Base-by-base conservation (phyloP, 2,329 filamentous ascomycete species). In the Trichothecium sympodiale region DNA sequence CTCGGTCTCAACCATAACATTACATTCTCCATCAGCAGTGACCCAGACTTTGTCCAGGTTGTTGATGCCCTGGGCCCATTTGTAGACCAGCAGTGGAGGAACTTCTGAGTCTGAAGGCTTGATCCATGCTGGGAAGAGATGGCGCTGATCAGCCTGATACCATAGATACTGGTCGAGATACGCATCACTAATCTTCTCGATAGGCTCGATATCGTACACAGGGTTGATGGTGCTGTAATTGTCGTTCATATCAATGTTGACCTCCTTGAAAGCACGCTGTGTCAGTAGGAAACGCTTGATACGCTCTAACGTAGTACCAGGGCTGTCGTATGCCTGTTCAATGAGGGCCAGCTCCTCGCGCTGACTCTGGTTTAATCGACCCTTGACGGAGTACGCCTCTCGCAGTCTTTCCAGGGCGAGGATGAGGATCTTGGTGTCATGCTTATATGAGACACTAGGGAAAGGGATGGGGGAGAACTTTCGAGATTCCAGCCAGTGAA, bases 171-270 rank as follows among this genome's bases (percentile, higher is more conserved):
- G 93, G 51, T 98, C 91, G 33, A 98, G 75, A 50, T 98, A 98
- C 3, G 91, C 93, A 60, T 98, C 91, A 28, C 89, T 98, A 48
- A 98, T 98, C 67, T 98, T 98, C 67, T 98, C 91, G 40, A 98
- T 95, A 0, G 91, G 91, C 61, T 98, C 93, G 41, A 98, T 91
- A 47, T 98, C 91, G 54, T 98, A 98, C 1, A 98, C 91, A 0
- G 91, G 93, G 54, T 98, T 98, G 67, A 98, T 98, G 14, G 86
- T 89, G 67, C 80, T 96, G 64, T 98, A 98, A 54, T 98, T 98
- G 64, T 98, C 91, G 57, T 98, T 98, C 91, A 98, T 98, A 55
- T 98, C 91, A 46, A 98, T 98, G 37, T 89, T 91, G 31, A 98
- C 91, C 61, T 98, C 91, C 63, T 98, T 98, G 73, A 98, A 98